Conservation (phyloP, 192 early-diverging fungal genomes). For the Coemansia sp. region DNA sequence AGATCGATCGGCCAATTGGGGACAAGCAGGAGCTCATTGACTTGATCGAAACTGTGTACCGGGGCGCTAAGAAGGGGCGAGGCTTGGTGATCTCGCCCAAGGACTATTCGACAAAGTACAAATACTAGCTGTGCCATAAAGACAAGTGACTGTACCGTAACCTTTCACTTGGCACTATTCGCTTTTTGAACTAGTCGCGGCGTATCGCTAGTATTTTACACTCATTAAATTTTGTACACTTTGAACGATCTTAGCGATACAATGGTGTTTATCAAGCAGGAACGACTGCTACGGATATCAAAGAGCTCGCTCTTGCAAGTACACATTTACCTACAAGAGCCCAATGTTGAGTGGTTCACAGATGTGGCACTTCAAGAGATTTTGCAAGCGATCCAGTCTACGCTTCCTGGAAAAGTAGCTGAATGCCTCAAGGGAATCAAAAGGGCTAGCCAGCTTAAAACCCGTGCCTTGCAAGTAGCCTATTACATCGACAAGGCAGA, state of each 20-base stretch:
- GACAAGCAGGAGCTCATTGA: constrained; percentile 97
- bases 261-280: constrained; percentile 44
- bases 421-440: constrained; percentile 17
- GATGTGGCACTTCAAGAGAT: constrained; percentile 46
- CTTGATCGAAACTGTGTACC: constrained; percentile 83
- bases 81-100: constrained; percentile 98
- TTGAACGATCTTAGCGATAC: neutral
- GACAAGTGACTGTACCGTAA: neutral
- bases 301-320: constrained; percentile 12
- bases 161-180: neutral
- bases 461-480: constrained; percentile 35
- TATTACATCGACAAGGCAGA: constrained; percentile 36
- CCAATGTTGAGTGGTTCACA: constrained; percentile 40
- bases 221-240: neutral
- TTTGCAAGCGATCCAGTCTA: constrained; percentile 34
- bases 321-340: constrained; percentile 38
- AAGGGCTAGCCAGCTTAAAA: constrained; percentile 27
- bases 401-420: constrained; percentile 20
- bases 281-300: constrained; percentile 40
- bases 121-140: constrained; percentile 64
- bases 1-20: constrained; percentile 94
- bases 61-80: constrained; percentile 93
- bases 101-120: constrained; percentile 97
- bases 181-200: neutral
- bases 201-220: neutral